These are phyloP conservation scores for Candida qinlingensis DNA, from an alignment of 805 yeast genomes.

Conservation along the genomic window DNA sequence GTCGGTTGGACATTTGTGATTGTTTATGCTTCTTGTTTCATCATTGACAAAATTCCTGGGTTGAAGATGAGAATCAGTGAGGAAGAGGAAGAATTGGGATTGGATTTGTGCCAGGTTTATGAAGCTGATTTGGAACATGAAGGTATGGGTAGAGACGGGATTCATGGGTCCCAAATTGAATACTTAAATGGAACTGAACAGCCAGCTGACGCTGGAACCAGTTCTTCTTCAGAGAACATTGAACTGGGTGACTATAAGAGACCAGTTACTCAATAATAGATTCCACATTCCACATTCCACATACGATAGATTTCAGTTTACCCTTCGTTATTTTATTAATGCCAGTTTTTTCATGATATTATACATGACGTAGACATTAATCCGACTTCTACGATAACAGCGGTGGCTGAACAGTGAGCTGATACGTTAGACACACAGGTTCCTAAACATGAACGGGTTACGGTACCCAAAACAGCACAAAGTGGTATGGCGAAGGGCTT, in stretches of 20 bases:
- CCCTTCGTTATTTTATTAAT: too few species aligned
- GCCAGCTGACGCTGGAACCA: background rate
- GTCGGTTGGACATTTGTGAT: conserved; percentile 71
- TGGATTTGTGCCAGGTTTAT: conserved; percentile 85
- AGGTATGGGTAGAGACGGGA: background rate
- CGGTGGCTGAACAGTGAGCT: too few species aligned
- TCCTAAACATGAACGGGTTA: too few species aligned
- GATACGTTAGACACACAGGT: too few species aligned
- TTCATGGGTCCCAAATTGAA: background rate
- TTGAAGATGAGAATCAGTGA: conserved; percentile 74
- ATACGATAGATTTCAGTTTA: too few species aligned
- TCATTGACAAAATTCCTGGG: conserved; percentile 72
- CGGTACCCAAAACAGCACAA: too few species aligned
- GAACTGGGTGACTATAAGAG: background rate
- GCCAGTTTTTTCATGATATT: too few species aligned
- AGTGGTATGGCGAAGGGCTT: too few species aligned
- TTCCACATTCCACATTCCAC: too few species aligned
- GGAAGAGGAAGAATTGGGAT: conserved; percentile 83
- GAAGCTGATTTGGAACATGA: conserved; percentile 33
- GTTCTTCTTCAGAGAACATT: background rate
- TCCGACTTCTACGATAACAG: too few species aligned
- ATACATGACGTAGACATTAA: too few species aligned
- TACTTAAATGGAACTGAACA: background rate
- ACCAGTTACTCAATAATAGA: background rate
- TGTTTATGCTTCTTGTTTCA: conserved; percentile 59